phyloP scores from a whole-genome alignment of 148 eudicot species.

The Rhododendron vialii region DNA sequence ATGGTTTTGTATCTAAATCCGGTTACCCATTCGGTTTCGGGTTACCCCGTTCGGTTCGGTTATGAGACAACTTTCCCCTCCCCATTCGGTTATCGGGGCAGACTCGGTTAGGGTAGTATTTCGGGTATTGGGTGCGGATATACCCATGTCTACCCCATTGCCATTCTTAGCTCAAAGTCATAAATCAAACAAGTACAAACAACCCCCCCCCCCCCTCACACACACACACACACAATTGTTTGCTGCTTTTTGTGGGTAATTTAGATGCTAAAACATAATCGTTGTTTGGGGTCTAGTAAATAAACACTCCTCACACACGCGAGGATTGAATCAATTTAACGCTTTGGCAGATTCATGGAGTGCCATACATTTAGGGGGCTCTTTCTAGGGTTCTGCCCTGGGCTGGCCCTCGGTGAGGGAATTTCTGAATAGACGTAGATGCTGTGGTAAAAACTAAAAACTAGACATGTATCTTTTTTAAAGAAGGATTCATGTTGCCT shows the following conservation, averaged over 20 bases:
- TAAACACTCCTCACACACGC: background rate
- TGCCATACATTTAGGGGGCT: background rate
- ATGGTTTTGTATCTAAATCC: no score
- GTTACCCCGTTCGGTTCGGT: no score
- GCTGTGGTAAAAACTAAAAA: background rate
- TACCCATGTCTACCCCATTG: no score
- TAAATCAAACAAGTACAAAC: no score
- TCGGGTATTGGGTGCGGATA: no score
- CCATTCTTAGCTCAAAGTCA: no score
- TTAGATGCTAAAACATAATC: background rate
- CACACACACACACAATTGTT: no score
- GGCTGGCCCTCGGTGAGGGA: background rate
- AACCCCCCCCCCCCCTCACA: no score
- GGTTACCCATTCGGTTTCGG: no score
- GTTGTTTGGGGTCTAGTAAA: background rate
- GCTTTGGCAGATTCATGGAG: background rate
- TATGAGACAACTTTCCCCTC: no score
- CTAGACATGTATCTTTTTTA: background rate
- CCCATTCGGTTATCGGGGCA: no score
- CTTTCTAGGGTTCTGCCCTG: background rate
- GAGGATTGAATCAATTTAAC: background rate
- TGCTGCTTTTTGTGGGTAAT: background rate
- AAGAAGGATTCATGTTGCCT: background rate
- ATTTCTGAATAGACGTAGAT: background rate
- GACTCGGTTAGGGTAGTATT: no score